phyloP scores from a whole-genome alignment of 1,139 yeast genomes.

The Candida sp. region DNA sequence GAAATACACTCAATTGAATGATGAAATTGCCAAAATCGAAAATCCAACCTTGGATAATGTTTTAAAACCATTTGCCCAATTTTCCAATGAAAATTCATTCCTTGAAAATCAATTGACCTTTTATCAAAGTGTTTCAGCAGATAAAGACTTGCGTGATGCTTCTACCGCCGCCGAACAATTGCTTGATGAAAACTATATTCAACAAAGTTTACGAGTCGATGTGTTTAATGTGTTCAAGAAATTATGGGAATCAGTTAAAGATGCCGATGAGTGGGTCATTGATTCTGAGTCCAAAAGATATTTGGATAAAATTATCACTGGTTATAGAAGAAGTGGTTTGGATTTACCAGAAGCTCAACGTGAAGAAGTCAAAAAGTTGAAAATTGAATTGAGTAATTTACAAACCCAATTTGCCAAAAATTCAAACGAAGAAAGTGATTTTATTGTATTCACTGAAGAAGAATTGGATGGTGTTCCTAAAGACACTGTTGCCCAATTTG shows the following conservation, averaged over 20 bases:
- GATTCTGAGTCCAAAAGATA: slow-evolving; percentile 58
- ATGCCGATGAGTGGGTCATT: slow-evolving; percentile 17
- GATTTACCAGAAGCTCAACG: slow-evolving; percentile 54
- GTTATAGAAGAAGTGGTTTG: slow-evolving; percentile 65
- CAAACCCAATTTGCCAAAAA: slow-evolving; percentile 59
- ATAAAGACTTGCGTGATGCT: slow-evolving; percentile 65
- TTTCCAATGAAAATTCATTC: slow-evolving; percentile 45
- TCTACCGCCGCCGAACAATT: slow-evolving; percentile 60
- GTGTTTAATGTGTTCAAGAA: slow-evolving; percentile 57
- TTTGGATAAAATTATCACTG: slow-evolving; percentile 52
- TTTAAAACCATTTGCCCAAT: slow-evolving; percentile 47
- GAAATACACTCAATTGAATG: slow-evolving; percentile 45
- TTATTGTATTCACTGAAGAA: slow-evolving; percentile 52
- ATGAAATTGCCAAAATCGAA: slow-evolving; percentile 45
- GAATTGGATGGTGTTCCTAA: slow-evolving; percentile 76
- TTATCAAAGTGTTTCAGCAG: slow-evolving; percentile 65
- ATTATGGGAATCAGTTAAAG: slow-evolving; percentile 35
- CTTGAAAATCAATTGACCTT: slow-evolving; percentile 53
- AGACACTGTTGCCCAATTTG: slow-evolving; percentile 57
- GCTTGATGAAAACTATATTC: slow-evolving; percentile 56
- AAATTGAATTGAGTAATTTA: slow-evolving; percentile 56
- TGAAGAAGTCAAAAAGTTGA: slow-evolving; percentile 52
- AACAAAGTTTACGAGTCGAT: slow-evolving; percentile 64
- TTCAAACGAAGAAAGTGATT: slow-evolving; percentile 72
- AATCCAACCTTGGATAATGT: slow-evolving; percentile 55